Evolutionary conservation across 2,329 filamentous ascomycete genomes (phyloP).

Genomic region (Ilyonectria mors-panacis): DNA sequence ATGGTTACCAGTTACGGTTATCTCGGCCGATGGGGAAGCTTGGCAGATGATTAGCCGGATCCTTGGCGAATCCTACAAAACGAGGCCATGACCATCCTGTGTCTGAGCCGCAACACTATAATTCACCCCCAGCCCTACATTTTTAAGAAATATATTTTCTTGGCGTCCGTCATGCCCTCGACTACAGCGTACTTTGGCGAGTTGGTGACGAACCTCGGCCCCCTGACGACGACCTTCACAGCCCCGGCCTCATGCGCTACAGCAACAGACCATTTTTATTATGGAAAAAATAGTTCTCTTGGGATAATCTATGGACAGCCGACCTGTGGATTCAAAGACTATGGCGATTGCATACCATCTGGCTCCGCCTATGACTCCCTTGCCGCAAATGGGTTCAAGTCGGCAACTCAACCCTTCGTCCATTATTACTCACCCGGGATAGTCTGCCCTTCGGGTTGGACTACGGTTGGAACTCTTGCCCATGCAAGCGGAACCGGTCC

Average conservation of each 20-base stretch:
- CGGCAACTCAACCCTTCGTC: slow-evolving; percentile 28
- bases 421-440: slow-evolving; percentile 45
- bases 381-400: not conserved
- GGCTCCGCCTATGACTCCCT: slow-evolving; percentile 36
- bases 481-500: slow-evolving; percentile 17
- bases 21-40: not conserved
- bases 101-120: too few species aligned
- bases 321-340: slow-evolving; percentile 17
- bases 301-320: slow-evolving; percentile 14
- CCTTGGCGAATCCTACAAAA: not conserved
- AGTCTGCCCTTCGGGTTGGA: slow-evolving; percentile 44
- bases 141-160: not conserved
- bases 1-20: not conserved
- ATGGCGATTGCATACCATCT: slow-evolving; percentile 42
- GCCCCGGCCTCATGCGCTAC: slow-evolving; percentile 43
- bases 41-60: not conserved
- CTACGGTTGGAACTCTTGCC: slow-evolving; percentile 39
- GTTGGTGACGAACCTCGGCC: slow-evolving; percentile 49
- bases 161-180: slow-evolving; percentile 43
- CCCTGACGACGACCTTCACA: slow-evolving; percentile 50
- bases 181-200: slow-evolving; percentile 40
- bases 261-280: slow-evolving; percentile 21
- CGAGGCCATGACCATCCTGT: not conserved
- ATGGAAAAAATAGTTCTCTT: slow-evolving; percentile 4
- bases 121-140: too few species aligned